Conservation (phyloP, 352 stramenopile species). For the Achlya hypogyna region DNA sequence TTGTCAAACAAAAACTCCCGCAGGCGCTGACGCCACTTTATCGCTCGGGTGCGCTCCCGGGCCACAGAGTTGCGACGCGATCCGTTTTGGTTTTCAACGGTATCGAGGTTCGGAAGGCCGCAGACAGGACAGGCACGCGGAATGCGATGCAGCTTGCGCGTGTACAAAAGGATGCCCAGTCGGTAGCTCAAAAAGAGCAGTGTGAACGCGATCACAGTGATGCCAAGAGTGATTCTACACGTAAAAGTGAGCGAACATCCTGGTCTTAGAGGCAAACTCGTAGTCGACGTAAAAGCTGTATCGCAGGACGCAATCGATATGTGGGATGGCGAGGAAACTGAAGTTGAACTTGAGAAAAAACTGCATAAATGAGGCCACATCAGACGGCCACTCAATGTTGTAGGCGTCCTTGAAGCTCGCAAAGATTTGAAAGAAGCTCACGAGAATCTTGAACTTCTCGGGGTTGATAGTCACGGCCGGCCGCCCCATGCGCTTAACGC, state of each 20-base stretch:
- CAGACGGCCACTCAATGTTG: conserved; percentile 54
- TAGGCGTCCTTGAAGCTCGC: conserved; percentile 65
- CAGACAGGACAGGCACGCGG: background rate
- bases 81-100: background rate
- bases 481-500: conserved; percentile 26
- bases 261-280: conserved; percentile 20
- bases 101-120: background rate
- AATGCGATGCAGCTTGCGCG: conserved; percentile 9
- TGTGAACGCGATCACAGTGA: conserved; percentile 34
- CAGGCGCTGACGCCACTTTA: background rate
- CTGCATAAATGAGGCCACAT: conserved; percentile 52
- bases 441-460: conserved; percentile 73
- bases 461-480: conserved; percentile 30
- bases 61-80: no score
- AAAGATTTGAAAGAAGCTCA: conserved; percentile 71
- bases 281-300: conserved; percentile 62
- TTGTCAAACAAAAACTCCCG: background rate
- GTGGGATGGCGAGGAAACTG: conserved; percentile 52
- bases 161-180: conserved; percentile 1
- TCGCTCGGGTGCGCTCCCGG: background rate
- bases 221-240: conserved; percentile 30
- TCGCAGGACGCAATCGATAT: conserved; percentile 52
- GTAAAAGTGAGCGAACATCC: background rate
- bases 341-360: conserved; percentile 61
- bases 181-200: conserved; percentile 22